Evolutionary conservation across 257 asterid species (phyloP).

Genomic region (Asclepias syriaca): DNA sequence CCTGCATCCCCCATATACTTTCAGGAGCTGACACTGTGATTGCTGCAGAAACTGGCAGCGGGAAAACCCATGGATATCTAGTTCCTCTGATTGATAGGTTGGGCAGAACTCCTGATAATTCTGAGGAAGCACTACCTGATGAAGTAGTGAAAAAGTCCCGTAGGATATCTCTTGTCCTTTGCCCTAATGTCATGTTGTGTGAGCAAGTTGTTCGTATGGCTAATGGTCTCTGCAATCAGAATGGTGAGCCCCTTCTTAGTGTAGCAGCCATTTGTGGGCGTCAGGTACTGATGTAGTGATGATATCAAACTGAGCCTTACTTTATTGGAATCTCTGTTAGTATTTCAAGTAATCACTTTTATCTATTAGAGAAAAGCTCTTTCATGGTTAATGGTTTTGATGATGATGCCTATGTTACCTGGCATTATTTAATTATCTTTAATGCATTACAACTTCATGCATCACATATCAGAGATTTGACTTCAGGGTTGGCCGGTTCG

Average conservation of each 20-base stretch:
- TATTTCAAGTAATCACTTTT: background rate
- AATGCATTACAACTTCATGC: slow-evolving; percentile 1
- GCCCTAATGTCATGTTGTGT: slow-evolving; percentile 94
- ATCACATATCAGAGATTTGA: slow-evolving; percentile 21
- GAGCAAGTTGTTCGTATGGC: slow-evolving; percentile 99
- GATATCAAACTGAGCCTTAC: background rate
- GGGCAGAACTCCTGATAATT: slow-evolving; percentile 31
- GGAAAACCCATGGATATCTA: slow-evolving; percentile 91
- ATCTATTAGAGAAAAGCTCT: background rate
- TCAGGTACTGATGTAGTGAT: slow-evolving; percentile 46
- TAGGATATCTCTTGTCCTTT: slow-evolving; percentile 63
- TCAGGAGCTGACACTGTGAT: slow-evolving; percentile 81
- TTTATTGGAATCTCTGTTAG: background rate
- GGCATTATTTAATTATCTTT: background rate
- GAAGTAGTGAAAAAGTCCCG: slow-evolving; percentile 28
- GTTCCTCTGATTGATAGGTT: slow-evolving; percentile 75
- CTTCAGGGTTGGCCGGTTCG: slow-evolving; percentile 74
- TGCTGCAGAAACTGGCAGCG: slow-evolving; percentile 99
- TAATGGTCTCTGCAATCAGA: slow-evolving; percentile 48
- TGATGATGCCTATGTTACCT: background rate
- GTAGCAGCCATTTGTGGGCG: slow-evolving; percentile 82
- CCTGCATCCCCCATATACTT: slow-evolving; percentile 75
- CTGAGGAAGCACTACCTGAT: slow-evolving; percentile 31
- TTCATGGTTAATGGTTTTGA: background rate
- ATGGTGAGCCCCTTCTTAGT: slow-evolving; percentile 59